These are phyloP conservation scores for Grosmannia penicillata DNA, from an alignment of 2,329 filamentous ascomycete genomes.

Conservation along the genomic window DNA sequence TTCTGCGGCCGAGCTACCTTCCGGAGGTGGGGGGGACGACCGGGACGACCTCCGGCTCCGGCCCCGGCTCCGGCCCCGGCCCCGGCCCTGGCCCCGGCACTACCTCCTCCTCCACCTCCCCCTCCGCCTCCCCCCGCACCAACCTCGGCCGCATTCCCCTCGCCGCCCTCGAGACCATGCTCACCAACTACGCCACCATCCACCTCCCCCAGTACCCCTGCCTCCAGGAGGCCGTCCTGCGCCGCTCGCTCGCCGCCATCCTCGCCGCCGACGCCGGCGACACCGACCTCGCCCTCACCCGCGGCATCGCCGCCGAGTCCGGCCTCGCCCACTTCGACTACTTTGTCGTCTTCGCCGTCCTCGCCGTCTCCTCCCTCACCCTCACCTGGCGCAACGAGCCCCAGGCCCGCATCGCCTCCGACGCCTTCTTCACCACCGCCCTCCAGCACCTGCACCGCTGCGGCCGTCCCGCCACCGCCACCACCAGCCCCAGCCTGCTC, in stretches of 20 bases:
- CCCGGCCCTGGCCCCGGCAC: not conserved
- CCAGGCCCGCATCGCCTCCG: slow-evolving; percentile 1
- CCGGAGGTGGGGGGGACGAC: not conserved
- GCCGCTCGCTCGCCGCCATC: not conserved
- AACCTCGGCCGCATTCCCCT: slow-evolving; percentile 2
- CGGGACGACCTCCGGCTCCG: not conserved
- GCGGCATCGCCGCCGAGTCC: not conserved
- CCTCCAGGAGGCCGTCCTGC: not conserved
- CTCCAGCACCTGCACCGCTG: not conserved
- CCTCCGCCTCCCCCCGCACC: not conserved
- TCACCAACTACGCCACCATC: slow-evolving; percentile 1
- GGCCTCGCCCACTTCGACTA: slow-evolving; percentile 1
- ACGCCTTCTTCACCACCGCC: slow-evolving; percentile 1
- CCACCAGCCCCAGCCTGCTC: not conserved
- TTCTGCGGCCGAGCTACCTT: not conserved
- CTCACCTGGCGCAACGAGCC: not conserved
- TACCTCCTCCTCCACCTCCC: not conserved
- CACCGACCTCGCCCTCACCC: not conserved
- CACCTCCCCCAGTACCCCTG: slow-evolving; percentile 1
- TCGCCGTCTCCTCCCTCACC: slow-evolving; percentile 1
- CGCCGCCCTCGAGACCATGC: slow-evolving; percentile 1
- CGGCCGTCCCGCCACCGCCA: too few species aligned
- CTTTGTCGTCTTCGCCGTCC: slow-evolving; percentile 1
- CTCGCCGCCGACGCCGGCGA: slow-evolving; percentile 1
- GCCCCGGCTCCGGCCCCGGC: too few species aligned